Evolutionary conservation across 106 monocot species (phyloP), one percentile per base, ranked within the genome.

Genomic region (Dendrobium officinale): DNA sequence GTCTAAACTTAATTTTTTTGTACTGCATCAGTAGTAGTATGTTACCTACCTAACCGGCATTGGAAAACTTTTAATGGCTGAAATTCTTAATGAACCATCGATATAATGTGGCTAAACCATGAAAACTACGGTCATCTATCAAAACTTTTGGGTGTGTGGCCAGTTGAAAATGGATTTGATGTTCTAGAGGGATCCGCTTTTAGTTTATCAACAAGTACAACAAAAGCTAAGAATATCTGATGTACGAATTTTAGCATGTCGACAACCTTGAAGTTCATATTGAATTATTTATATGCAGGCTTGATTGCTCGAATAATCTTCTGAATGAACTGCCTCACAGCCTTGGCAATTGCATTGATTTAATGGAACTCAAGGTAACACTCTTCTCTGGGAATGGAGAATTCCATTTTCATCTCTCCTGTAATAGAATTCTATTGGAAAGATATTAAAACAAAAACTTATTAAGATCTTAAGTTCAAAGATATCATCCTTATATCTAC

Each of bases 231-330:
- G 37, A 37, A 43, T 44, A 44, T 42, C 43, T 6, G 17, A n/a
- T 74, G 40, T 44, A 33, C 31, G 5, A 74, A 42, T 42, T 44
- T 44, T n/a, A 74, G 44, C 42, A 42, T 74, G 8, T 37, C 2
- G 43, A 16, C 43, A 44, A 18, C 74, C n/a, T 42, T n/a, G 44
- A 44, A 42, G 0, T 44, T 74, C 19, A 43, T 44, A 42, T 74
- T 24, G 20, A 74, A 27, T 11, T 4, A 27, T 76, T 76, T 76
- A 49, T 26, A 84, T 90, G 15, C 91, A 99, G 98, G 86, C 79
- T 99, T 74, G 95, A 99, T 80, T 99, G 89, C 81, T 99, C 98
- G 70, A 99, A 83, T 67, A 99, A 99, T 78, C 75, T 82, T 72
- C 86, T 99, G 33, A 86, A 86, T 67, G 98, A 88, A 77, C 85